phyloP scores from a whole-genome alignment of 192 early-diverging fungal species.

The Linnemannia exigua region DNA sequence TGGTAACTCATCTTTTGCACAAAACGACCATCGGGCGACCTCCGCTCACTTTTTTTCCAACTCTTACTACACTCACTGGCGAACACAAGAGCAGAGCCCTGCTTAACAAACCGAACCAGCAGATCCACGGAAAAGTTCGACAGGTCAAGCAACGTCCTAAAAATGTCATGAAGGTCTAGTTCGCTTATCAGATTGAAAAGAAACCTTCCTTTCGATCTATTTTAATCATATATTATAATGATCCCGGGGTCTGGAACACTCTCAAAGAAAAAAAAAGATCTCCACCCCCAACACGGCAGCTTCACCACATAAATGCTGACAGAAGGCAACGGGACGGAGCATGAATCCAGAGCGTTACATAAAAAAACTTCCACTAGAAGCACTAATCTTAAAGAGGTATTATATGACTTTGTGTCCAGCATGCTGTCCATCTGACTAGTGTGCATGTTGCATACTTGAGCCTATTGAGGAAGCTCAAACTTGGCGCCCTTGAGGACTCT shows the following conservation, averaged over 20 bases:
- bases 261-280: background rate
- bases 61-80: too few relatives aligned
- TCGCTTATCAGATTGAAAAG: too few relatives aligned
- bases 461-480: constrained; percentile 72
- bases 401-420: background rate
- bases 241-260: background rate
- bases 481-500: constrained; percentile 76
- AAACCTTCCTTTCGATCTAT: too few relatives aligned
- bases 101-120: too few relatives aligned
- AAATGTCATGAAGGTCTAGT: too few relatives aligned
- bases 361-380: background rate
- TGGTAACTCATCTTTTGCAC: background rate
- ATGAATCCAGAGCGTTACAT: background rate
- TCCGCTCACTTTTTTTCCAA: too few relatives aligned
- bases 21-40: too few relatives aligned
- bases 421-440: background rate
- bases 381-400: too few relatives aligned
- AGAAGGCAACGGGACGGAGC: background rate
- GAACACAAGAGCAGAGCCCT: too few relatives aligned
- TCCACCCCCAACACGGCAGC: background rate
- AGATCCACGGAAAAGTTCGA: too few relatives aligned
- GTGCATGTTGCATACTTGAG: background rate
- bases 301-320: background rate
- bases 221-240: background rate
- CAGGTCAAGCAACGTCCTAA: too few relatives aligned